Conservation (phyloP, 352 stramenopile genomes). For the Pythium rhizo-oryzae region DNA sequence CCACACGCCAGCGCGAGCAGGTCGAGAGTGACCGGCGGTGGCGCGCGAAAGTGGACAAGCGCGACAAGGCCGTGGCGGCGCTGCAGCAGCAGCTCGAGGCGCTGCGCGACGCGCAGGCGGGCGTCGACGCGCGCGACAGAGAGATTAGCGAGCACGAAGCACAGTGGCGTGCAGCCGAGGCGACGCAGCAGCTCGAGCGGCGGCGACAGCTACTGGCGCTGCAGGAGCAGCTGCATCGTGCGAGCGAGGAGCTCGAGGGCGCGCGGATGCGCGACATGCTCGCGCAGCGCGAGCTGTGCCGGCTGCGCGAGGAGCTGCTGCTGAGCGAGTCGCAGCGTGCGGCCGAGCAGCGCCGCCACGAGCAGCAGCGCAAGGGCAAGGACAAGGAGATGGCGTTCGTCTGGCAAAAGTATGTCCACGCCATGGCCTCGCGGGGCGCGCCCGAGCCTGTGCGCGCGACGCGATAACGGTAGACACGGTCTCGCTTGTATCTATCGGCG, state of each 20-base stretch:
- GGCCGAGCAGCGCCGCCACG: slow-evolving; percentile 49
- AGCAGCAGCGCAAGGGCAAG: slow-evolving; percentile 54
- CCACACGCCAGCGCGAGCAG: neutral
- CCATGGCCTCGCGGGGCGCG: slow-evolving; percentile 24
- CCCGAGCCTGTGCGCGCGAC: neutral
- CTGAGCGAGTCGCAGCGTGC: slow-evolving; percentile 62
- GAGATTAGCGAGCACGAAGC: slow-evolving; percentile 32
- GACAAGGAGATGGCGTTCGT: slow-evolving; percentile 72
- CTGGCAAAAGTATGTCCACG: slow-evolving; percentile 69
- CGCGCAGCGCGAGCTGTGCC: slow-evolving; percentile 48
- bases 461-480: neutral
- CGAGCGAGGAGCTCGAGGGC: slow-evolving; percentile 37
- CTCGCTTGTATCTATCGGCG: neutral
- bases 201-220: slow-evolving; percentile 36
- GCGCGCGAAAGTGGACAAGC: slow-evolving; percentile 45
- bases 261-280: slow-evolving; percentile 50
- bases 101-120: slow-evolving; percentile 8
- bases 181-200: slow-evolving; percentile 35
- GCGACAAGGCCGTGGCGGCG: slow-evolving; percentile 34
- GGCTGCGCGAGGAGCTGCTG: slow-evolving; percentile 61
- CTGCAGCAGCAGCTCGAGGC: slow-evolving; percentile 20
- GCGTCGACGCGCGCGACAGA: slow-evolving; percentile 1
- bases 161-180: slow-evolving; percentile 35
- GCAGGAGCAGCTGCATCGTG: slow-evolving; percentile 34
- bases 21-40: slow-evolving; percentile 21